Evolutionary conservation across 345 rosid species (phyloP), one percentile per base, ranked within the genome.

Genomic region (Hibiscus syriacus): DNA sequence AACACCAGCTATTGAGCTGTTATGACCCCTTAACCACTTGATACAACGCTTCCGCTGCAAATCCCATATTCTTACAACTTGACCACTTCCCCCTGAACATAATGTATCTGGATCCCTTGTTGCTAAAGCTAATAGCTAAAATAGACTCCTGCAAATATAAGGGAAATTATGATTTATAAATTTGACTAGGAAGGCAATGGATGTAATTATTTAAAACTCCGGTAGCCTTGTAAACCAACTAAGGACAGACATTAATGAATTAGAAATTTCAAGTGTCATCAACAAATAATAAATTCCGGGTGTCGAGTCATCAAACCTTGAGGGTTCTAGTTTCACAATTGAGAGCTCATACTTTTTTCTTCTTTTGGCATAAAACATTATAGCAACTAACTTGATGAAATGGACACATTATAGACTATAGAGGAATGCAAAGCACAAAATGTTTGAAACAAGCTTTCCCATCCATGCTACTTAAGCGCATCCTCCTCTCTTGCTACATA

Each of bases 1-100:
- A 43, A 83, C 98, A 53, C 94, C 90, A 0, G 97, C 88, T 73
- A 95, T 87, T 23, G 92, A 82, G 80, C 77, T 81, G 26, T 83
- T 82, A 80, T 95, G 98, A 74, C 99, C 99, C 85, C 62, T 95
- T 80, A 90, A 80, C 90, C 96, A 82, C 82, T 90, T 95, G 71
- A 92, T 87, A 70, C 99, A 92, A 69, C 91, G 83, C 71, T 87
- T 92, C 73, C 93, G 82, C 80, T 95, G 98, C 76, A 92, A 79
- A 81, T 95, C 99, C 99, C 97, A 95, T 79, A 95, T 88, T 77
- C 90, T 92, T 43, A 95, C 96, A 53, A 85, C 87, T 73, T 86
- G 92, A 70, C 93, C 87, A 74, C 84, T 88, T 72, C 99, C 98
- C 49, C 99, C 98, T 8, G 98, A 90, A 79, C 98, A 92, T 77